Evolutionary conservation across 2,329 filamentous ascomycete species (phyloP).

Genomic region (Cladobotryum mycophilum): DNA sequence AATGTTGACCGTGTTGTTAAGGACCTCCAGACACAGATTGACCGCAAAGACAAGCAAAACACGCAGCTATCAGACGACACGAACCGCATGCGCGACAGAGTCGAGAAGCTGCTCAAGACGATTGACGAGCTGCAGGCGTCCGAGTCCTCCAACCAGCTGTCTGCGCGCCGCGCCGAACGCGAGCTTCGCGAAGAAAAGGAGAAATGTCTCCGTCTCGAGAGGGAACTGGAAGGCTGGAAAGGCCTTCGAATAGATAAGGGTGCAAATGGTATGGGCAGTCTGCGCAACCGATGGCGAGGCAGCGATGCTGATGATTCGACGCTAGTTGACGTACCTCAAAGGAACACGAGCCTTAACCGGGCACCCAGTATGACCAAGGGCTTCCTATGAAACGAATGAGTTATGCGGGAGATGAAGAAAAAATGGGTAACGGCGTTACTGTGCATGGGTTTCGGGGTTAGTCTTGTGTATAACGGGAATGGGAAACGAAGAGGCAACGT

Average conservation of each 20-base stretch:
- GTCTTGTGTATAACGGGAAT: constrained; percentile 7
- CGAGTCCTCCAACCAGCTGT: constrained; percentile 75
- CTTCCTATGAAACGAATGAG: constrained; percentile 52
- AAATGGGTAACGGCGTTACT: constrained; percentile 4
- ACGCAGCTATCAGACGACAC: constrained; percentile 76
- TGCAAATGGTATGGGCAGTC: constrained; percentile 19
- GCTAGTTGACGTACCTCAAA: constrained; percentile 50
- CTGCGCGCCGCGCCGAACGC: constrained; percentile 77
- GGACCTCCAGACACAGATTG: constrained; percentile 86
- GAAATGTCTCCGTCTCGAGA: constrained; percentile 72
- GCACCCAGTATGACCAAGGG: constrained; percentile 68
- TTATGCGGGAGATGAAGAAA: no score
- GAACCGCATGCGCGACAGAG: constrained; percentile 78
- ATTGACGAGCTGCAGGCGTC: constrained; percentile 91
- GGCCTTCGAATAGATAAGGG: constrained; percentile 62
- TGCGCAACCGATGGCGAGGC: constrained; percentile 27
- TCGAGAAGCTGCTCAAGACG: constrained; percentile 78
- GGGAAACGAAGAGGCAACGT: neutral
- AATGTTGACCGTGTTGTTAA: constrained; percentile 92
- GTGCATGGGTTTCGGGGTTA: constrained; percentile 2
- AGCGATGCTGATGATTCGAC: constrained; percentile 36
- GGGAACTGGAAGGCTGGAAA: constrained; percentile 81
- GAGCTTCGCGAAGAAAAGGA: constrained; percentile 87
- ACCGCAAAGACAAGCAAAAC: constrained; percentile 86
- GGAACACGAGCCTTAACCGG: constrained; percentile 60